Evolutionary conservation across 1,139 yeast genomes (phyloP).

Genomic region (Meyerozyma smithsonii): DNA sequence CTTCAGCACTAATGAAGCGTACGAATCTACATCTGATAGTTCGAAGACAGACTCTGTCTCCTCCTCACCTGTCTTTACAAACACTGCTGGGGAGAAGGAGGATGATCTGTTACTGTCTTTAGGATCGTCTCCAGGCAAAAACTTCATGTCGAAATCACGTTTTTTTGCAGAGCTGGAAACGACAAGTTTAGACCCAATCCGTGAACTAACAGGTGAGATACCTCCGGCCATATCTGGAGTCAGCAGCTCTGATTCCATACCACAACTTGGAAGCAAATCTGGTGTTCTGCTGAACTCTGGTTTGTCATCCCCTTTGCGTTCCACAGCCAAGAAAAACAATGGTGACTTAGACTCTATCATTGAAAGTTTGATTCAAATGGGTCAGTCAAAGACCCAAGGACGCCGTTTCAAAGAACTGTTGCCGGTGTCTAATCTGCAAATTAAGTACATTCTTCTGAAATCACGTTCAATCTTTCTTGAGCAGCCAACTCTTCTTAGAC

Average conservation of each 20-base stretch:
- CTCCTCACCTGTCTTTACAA: slow-evolving; percentile 37
- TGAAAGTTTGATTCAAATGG: slow-evolving; percentile 47
- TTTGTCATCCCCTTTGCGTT: slow-evolving; percentile 7
- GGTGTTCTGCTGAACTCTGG: slow-evolving; percentile 9
- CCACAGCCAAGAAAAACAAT: slow-evolving; percentile 18
- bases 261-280: slow-evolving; percentile 6
- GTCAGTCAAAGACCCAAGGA: slow-evolving; percentile 21
- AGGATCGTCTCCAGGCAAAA: slow-evolving; percentile 17
- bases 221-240: slow-evolving; percentile 3
- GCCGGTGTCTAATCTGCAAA: slow-evolving; percentile 48
- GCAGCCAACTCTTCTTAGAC: slow-evolving; percentile 72
- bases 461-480: slow-evolving; percentile 66
- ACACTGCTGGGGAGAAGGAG: slow-evolving; percentile 27
- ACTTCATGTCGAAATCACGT: slow-evolving; percentile 5
- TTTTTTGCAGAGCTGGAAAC: not conserved
- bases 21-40: slow-evolving; percentile 36
- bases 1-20: slow-evolving; percentile 3
- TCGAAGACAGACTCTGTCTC: slow-evolving; percentile 25
- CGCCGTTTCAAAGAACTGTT: slow-evolving; percentile 38
- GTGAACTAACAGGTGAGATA: slow-evolving; percentile 8
- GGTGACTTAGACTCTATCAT: slow-evolving; percentile 54
- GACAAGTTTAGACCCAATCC: slow-evolving; percentile 7
- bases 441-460: slow-evolving; percentile 59
- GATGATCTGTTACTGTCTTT: slow-evolving; percentile 41
- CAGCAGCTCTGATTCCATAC: slow-evolving; percentile 10